These are phyloP conservation scores for Aspergillus intermedius DNA, from an alignment of 2,329 filamentous ascomycete species.

Conservation along the genomic window DNA sequence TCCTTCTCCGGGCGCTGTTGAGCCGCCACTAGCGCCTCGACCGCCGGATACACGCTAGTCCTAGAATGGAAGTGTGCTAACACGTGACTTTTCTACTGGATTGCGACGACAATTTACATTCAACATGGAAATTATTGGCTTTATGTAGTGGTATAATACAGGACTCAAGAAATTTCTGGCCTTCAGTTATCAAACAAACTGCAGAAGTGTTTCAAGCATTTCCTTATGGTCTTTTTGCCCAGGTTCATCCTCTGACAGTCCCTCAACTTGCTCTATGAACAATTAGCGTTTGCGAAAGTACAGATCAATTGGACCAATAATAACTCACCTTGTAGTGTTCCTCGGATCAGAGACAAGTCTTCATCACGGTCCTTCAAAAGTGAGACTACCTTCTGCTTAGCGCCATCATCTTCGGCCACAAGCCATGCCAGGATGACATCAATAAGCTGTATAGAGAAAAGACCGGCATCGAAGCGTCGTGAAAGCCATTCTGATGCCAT, in stretches of 20 bases:
- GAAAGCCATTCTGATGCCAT: conserved; percentile 67
- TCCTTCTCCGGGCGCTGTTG: conserved; percentile 17
- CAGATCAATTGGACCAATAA: neutral
- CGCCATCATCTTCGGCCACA: conserved; percentile 77
- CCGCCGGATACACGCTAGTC: conserved; percentile 16
- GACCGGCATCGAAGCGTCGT: conserved; percentile 69
- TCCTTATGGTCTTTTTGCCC: conserved; percentile 52
- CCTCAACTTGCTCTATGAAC: conserved; percentile 53
- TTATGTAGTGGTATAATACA: neutral
- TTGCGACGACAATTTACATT: neutral
- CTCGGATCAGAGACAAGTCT: conserved; percentile 55
- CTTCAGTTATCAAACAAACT: conserved; percentile 25
- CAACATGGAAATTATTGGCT: neutral
- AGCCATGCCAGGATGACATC: conserved; percentile 88
- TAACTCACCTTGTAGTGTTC: conserved; percentile 57
- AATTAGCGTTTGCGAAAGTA: conserved; percentile 11
- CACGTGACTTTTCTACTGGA: conserved; percentile 18
- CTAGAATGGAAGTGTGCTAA: neutral
- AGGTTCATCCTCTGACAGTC: conserved; percentile 50
- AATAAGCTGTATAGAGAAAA: conserved; percentile 75
- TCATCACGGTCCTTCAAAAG: conserved; percentile 64
- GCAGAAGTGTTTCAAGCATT: conserved; percentile 57
- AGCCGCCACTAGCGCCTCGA: conserved; percentile 26
- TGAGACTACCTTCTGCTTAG: conserved; percentile 56
- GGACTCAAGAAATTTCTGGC: neutral